Evolutionary conservation across 2,329 filamentous ascomycete genomes (phyloP).

Genomic region (Phaeosphaeria sp.): DNA sequence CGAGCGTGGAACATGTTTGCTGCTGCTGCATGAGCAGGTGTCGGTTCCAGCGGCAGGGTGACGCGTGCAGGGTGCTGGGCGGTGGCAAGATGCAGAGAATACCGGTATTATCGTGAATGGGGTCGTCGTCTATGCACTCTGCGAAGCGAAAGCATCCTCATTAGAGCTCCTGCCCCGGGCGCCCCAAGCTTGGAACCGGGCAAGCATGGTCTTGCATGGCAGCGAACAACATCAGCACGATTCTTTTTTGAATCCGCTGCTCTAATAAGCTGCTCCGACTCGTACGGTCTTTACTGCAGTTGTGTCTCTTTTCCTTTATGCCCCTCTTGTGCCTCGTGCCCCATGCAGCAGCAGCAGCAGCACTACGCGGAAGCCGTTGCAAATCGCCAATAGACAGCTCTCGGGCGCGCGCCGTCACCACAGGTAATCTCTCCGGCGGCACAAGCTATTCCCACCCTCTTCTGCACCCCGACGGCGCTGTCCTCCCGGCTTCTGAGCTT

Average conservation of each 20-base stretch:
- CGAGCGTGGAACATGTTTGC: conserved; percentile 1
- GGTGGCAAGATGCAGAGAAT: conserved; percentile 4
- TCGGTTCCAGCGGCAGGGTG: neutral
- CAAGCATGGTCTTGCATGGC: conserved; percentile 10
- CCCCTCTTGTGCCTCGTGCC: neutral
- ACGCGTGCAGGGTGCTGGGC: conserved; percentile 1
- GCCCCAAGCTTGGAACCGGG: conserved; percentile 12
- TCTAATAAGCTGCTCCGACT: neutral
- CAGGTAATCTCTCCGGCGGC: neutral
- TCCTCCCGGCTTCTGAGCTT: conserved; percentile 3
- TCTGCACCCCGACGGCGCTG: neutral
- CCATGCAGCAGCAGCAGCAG: neutral
- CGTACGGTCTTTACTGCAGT: conserved; percentile 2
- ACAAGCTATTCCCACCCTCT: neutral
- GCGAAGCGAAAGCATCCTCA: conserved; percentile 7
- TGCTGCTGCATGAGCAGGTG: neutral
- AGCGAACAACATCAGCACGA: conserved; percentile 13
- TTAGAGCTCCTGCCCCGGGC: neutral
- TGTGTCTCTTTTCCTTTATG: conserved; percentile 4
- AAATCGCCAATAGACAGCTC: neutral
- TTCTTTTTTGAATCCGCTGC: conserved; percentile 6
- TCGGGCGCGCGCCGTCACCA: neutral
- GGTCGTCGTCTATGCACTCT: neutral
- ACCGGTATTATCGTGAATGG: conserved; percentile 4
- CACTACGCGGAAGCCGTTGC: neutral